These are phyloP conservation scores for Trichopus zeylanicus DNA, from an alignment of 116 monocot species.

Conservation along the genomic window DNA sequence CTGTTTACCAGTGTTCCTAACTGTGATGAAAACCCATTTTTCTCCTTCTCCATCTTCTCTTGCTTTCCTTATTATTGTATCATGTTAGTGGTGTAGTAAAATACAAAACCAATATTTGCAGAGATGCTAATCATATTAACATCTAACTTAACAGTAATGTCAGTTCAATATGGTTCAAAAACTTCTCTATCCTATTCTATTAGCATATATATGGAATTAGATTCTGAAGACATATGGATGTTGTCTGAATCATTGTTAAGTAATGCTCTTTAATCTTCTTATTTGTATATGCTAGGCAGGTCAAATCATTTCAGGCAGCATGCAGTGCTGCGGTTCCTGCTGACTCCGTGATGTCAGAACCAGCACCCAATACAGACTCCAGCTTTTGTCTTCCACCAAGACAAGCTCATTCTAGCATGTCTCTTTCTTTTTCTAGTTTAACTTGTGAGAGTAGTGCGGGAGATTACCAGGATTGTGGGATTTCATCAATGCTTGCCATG, in stretches of 20 bases:
- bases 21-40: no score
- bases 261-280: no score
- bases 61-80: no score
- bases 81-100: no score
- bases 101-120: no score
- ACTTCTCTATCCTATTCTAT: background rate
- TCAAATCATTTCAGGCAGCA: slow-evolving; percentile 24
- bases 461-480: slow-evolving; percentile 68
- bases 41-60: no score
- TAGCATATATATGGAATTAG: background rate
- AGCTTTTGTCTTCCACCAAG: slow-evolving; percentile 27
- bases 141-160: background rate
- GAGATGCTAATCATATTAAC: no score
- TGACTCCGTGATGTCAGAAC: slow-evolving; percentile 48
- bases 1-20: no score
- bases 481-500: slow-evolving; percentile 50
- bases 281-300: slow-evolving; percentile 16
- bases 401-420: slow-evolving; percentile 48
- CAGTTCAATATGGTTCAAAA: background rate
- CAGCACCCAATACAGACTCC: slow-evolving; percentile 30
- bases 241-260: no score
- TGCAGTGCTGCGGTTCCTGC: slow-evolving; percentile 36
- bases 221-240: no score
- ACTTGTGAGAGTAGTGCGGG: slow-evolving; percentile 70
- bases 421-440: slow-evolving; percentile 70